Base-by-base conservation (phyloP, 768 basidiomycete genomes). In the Trametes punicea region DNA sequence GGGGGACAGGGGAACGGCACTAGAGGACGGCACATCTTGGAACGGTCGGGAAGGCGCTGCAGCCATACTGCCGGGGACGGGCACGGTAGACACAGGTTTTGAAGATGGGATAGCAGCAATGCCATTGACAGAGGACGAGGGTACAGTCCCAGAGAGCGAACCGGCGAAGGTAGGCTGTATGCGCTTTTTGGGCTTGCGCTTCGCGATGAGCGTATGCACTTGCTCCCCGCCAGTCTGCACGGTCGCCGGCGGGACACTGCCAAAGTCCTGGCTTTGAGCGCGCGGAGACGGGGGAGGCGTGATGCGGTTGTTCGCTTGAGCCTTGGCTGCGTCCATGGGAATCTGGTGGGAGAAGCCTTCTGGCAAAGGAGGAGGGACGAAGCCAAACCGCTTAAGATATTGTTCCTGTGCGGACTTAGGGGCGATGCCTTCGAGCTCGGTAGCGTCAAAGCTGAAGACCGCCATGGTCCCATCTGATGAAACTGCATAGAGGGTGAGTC, bases 381-480 rank as follows among this genome's bases (percentile, higher is more conserved):
- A 93, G 27, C 85, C 87, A 65, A 92, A 93, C 65, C 90, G 90
- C 45, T 83, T 81, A 15, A 93, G 75, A 68, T 93, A 93, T 62
- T 88, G 81, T 63, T 83, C 82, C 68, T 92, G 90, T 10, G 85
- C 85, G 9, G 77, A 75, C 63, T 81, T 79, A 3, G 87, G 82
- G 2, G 89, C 85, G 33, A 93, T 87, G 30, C 91, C 91, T 67
- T 90, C 89, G 2, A 91, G 73, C 70, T 93, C 92, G 29, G 84
- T 81, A 2, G 82, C 67, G 38, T 89, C 86, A 64, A 98, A 98
- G 61, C 81, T 78, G 72, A 97, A 90, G 2, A 87, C 92, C 1
- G 86, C 92, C 51, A 98, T 84, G 0, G 94, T 94, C 2, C 97
- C 97, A 67, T 99, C 97, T 0, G 93, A 96, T 1, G 95, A 97